Conservation (phyloP, 164 flowering plant genomes). For the Vitis amurensis region DNA sequence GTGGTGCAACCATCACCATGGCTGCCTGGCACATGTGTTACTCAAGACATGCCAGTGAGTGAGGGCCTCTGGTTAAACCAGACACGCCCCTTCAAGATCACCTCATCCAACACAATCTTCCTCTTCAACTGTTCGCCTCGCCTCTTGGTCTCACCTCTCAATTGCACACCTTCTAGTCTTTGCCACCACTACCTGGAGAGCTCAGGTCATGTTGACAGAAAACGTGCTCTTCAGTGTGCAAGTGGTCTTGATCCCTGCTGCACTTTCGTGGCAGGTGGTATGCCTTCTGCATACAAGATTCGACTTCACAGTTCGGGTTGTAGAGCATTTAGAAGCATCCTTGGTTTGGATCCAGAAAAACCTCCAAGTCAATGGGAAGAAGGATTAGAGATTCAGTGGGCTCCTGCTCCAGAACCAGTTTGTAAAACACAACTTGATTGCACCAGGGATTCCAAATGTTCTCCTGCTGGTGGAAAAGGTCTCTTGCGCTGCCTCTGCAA, state of each 20-base stretch:
- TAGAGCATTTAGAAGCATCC: slow-evolving; percentile 61
- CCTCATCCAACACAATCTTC: slow-evolving; percentile 63
- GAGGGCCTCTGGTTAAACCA: slow-evolving; percentile 66
- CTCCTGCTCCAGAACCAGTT: slow-evolving; percentile 53
- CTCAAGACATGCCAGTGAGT: slow-evolving; percentile 47
- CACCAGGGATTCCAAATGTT: slow-evolving; percentile 39
- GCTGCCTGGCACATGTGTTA: slow-evolving; percentile 42
- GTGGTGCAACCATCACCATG: slow-evolving; percentile 63
- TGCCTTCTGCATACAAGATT: slow-evolving; percentile 72
- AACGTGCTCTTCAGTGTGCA: slow-evolving; percentile 41
- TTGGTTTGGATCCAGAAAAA: slow-evolving; percentile 41
- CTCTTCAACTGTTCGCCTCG: slow-evolving; percentile 67
- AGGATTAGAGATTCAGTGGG: slow-evolving; percentile 77
- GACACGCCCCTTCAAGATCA: slow-evolving; percentile 60
- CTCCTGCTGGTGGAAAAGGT: slow-evolving; percentile 19
- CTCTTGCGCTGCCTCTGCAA: slow-evolving; percentile 50
- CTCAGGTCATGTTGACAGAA: slow-evolving; percentile 41
- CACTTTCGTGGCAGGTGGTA: slow-evolving; percentile 65
- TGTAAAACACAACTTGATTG: slow-evolving; percentile 57
- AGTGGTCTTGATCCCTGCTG: slow-evolving; percentile 47
- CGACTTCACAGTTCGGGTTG: slow-evolving; percentile 65
- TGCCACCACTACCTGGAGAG: slow-evolving; percentile 54
- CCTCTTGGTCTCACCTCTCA: slow-evolving; percentile 60
- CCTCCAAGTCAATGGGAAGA: slow-evolving; percentile 59
- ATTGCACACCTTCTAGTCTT: slow-evolving; percentile 57